Base-by-base conservation (phyloP, 345 rosid species). In the Ailanthus altissimus region DNA sequence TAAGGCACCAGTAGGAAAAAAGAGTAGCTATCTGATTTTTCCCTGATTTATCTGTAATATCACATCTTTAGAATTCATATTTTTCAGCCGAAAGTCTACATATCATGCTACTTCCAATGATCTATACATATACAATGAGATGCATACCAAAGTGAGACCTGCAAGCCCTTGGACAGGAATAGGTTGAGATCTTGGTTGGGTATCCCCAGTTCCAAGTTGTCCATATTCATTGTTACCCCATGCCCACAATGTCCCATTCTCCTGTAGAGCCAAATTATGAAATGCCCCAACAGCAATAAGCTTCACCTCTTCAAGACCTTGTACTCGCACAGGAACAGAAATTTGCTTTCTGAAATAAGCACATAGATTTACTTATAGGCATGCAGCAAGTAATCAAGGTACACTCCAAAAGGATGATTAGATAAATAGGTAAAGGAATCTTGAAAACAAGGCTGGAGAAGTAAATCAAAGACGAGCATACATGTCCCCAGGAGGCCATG, bases 401-500 rank as follows among this genome's bases (percentile, higher is more conserved):
- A 51, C 43, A 67, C 20, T 26, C 32, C 45, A 45, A 4, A 36
- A 60, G 60, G 50, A 76, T 64, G 46, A 67, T 38, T 72, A 23
- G 8, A 54, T 58, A 49, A 60, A 50, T 32, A 40, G 45, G 15
- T 61, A n/a, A 62, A 54, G 32, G 14, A 65, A 18, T 49, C 54
- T 50, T 54, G 62, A 51, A 68, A 75, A 68, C 16, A 26, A 32
- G 59, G 51, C 58, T 20, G 60, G 64, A 64, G 62, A 23, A 58
- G 46, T 26, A 59, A 70, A 77, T 18, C 36, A 43, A 70, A 63
- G 58, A 49, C 64, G 64, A 75, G 67, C 40, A 54, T 89, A 97
- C 99, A 94, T 97, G 96, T 97, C 99, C 61, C 98, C 98, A 12
- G 99, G 99, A 82, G 99, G 99, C 99, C 99, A 97, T 38, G 99